A percentile compares a stretch with the other conserved stretches of the same genome.
Evolutionary conservation across 345 rosid genomes (phyloP).

Genomic region (Crucihimalaya himalaica): DNA sequence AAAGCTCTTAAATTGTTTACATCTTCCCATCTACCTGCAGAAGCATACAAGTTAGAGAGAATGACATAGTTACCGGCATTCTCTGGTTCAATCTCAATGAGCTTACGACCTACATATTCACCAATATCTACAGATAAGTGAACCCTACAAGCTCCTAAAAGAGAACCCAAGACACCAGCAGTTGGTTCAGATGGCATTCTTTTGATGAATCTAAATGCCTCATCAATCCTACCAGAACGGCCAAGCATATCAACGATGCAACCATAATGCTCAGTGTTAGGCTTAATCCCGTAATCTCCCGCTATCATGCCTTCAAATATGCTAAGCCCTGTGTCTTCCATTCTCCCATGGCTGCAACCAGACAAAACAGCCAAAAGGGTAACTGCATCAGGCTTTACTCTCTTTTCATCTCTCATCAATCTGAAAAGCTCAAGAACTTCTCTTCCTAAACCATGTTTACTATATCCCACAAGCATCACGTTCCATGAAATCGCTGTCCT

Average conservation of each 20-base stretch:
- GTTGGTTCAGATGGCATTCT: slow-evolving; percentile 77
- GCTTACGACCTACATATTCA: slow-evolving; percentile 54
- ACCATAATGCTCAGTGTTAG: slow-evolving; percentile 79
- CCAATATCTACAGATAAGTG: slow-evolving; percentile 73
- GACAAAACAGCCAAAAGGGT: slow-evolving; percentile 82
- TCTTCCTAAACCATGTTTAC: slow-evolving; percentile 78
- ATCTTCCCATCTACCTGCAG: slow-evolving; percentile 87
- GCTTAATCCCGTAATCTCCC: slow-evolving; percentile 49
- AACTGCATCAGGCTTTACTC: slow-evolving; percentile 67
- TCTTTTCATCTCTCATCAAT: slow-evolving; percentile 64
- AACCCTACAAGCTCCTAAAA: slow-evolving; percentile 84
- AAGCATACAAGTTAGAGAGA: slow-evolving; percentile 83
- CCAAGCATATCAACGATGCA: slow-evolving; percentile 87
- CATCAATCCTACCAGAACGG: slow-evolving; percentile 77
- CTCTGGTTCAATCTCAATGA: slow-evolving; percentile 77
- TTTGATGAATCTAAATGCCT: slow-evolving; percentile 60
- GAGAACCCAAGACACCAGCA: slow-evolving; percentile 81
- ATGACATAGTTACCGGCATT: slow-evolving; percentile 83
- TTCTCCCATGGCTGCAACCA: slow-evolving; percentile 91
- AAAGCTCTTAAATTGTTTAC: slow-evolving; percentile 59
- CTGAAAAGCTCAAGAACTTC: slow-evolving; percentile 67
- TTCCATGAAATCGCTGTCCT: slow-evolving; percentile 83
- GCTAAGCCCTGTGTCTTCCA: slow-evolving; percentile 71
- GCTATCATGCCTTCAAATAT: slow-evolving; percentile 59
- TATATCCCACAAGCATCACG: slow-evolving; percentile 81